phyloP scores from a whole-genome alignment of 768 basidiomycete genomes.

The Harrya chromipes region DNA sequence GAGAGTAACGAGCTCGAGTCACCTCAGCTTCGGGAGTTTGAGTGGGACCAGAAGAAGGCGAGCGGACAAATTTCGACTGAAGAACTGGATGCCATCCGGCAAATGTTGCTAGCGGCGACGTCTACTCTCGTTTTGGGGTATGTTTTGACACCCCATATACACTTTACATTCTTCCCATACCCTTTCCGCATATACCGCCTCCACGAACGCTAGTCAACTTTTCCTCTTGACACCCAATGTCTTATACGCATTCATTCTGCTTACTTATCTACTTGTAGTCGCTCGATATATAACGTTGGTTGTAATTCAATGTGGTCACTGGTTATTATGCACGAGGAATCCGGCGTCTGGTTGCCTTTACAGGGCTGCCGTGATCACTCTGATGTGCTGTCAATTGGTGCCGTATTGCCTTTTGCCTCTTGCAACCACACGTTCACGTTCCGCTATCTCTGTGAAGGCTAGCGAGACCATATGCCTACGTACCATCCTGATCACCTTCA shows the following conservation, averaged over 20 bases:
- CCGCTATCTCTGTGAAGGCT: neutral
- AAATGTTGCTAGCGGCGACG: conserved; percentile 57
- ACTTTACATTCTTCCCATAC: conserved; percentile 22
- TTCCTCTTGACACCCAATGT: conserved; percentile 9
- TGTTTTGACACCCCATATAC: conserved; percentile 5
- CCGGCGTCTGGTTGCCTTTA: neutral
- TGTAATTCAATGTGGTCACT: conserved; percentile 8
- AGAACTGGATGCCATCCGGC: conserved; percentile 57
- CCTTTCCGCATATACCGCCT: conserved; percentile 20
- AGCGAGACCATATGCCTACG: neutral
- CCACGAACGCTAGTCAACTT: conserved; percentile 4
- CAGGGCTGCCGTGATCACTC: neutral
- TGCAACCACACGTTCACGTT: neutral
- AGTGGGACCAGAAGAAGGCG: conserved; percentile 61
- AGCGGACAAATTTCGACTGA: conserved; percentile 57
- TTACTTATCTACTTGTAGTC: conserved; percentile 20
- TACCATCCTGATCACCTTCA: neutral
- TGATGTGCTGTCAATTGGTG: neutral
- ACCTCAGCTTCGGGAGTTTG: conserved; percentile 80
- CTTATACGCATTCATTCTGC: conserved; percentile 14
- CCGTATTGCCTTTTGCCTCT: neutral
- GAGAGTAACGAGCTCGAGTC: conserved; percentile 87
- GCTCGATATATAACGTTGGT: conserved; percentile 19
- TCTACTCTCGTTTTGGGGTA: conserved; percentile 17
- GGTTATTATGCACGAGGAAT: no score